Evolutionary conservation across 139 green algal species (phyloP), one percentile per base, ranked within the genome.

Genomic region (Tetradesmus lagerheimii): DNA sequence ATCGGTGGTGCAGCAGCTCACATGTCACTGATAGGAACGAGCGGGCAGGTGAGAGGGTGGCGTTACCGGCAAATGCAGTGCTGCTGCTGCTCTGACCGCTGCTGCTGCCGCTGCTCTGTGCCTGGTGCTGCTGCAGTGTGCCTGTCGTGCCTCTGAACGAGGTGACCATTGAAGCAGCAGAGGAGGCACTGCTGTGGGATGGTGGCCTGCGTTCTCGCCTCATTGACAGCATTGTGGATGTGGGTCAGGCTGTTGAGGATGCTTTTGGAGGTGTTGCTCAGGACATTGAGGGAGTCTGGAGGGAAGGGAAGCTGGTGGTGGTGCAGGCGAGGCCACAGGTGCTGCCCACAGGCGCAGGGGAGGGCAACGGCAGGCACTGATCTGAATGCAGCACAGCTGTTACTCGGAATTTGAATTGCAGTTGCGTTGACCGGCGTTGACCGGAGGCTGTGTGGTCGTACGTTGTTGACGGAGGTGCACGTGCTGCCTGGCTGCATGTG

Each of bases 321-420:
- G 95, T 98, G 78, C 96, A 98, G 94, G 91, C 94, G 1, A 90
- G 96, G n/a, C 93, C 96, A 37, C 96, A 98, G 84, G 93, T 98
- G 45, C 75, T 96, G 88, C 62, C 74, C 16, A 38, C 53, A 12
- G 79, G 27, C n/a, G 77, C 57, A n/a, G 57, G 57, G 31, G 57
- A 71, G n/a, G 57, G 57, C 57, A 71, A 71, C 71, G 71, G 71
- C 71, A 79, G n/a, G 71, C 31, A 57, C 29, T 66, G 39, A 35
- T n/a, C n/a, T n/a, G n/a, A n/a, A n/a, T 27, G 20, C 43, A 9
- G 1, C 20, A 38, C 77, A 53, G 77, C 77, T 34, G 39, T 83
- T 12, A 23, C 14, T 5, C 8, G 6, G 38, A 2, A 1, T n/a
- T 34, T 4, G 3, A 18, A 41, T 23, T 80, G 34, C 27, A 15